phyloP scores from a whole-genome alignment of 1,284 basidiomycete genomes.

The Schizophyllum commune region DNA sequence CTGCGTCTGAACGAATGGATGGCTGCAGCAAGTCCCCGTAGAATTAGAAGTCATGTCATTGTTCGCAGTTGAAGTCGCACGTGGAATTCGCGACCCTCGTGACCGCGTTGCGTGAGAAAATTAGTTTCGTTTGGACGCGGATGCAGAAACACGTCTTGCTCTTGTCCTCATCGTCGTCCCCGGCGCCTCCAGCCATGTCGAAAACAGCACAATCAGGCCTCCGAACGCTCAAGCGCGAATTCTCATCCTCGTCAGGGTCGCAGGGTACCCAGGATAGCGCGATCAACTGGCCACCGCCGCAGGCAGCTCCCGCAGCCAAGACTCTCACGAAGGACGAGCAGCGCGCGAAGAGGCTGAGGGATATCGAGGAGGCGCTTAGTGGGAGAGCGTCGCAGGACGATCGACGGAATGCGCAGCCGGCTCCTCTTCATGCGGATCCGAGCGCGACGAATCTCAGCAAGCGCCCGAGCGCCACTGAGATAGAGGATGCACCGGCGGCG shows the following conservation, averaged over 20 bases:
- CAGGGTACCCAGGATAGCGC: neutral
- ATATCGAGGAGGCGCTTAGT: slow-evolving; percentile 12
- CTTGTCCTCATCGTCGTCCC: neutral
- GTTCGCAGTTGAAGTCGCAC: no score
- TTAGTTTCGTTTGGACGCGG: neutral
- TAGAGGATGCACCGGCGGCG: slow-evolving; percentile 23
- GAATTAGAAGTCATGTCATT: no score
- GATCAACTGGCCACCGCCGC: neutral
- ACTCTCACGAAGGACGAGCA: neutral
- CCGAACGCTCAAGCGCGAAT: slow-evolving; percentile 9
- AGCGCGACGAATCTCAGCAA: slow-evolving; percentile 22
- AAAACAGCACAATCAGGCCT: slow-evolving; percentile 8
- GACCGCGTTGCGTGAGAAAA: neutral
- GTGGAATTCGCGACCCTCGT: neutral
- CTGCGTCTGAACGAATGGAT: neutral
- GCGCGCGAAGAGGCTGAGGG: slow-evolving; percentile 9
- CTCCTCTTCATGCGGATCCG: neutral
- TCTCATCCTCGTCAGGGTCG: slow-evolving; percentile 4
- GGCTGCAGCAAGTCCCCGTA: no score
- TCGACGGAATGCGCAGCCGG: slow-evolving; percentile 1
- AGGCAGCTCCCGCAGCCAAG: neutral
- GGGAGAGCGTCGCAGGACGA: neutral
- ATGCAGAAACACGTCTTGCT: neutral
- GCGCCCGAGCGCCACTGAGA: slow-evolving; percentile 30
- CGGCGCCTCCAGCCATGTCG: neutral